Percentiles rank a stretch among this genome's conserved stretches.
These are phyloP conservation scores for Ascosphaera aggregata DNA, from an alignment of 2,329 filamentous ascomycete genomes.

Conservation along the genomic window DNA sequence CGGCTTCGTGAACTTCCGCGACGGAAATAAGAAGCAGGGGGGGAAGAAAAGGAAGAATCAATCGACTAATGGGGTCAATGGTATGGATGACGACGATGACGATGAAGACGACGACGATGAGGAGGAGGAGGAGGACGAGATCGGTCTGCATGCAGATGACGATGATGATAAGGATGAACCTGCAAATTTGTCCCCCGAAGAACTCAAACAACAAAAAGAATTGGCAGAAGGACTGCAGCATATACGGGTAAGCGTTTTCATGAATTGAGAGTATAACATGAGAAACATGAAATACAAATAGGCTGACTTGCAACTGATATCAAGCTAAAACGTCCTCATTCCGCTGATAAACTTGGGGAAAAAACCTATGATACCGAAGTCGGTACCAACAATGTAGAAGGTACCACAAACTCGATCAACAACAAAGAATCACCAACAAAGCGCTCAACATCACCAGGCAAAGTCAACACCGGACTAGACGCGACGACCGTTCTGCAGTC, in stretches of 20 bases:
- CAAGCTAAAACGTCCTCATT: slow-evolving; percentile 43
- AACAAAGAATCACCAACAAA: not conserved
- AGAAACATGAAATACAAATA: not conserved
- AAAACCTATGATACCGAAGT: not conserved
- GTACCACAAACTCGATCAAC: not conserved
- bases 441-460: not conserved
- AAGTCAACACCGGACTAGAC: not conserved
- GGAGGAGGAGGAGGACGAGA: slow-evolving; percentile 49
- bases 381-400: not conserved
- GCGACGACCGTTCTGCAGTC: not conserved
- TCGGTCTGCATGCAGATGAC: slow-evolving; percentile 41
- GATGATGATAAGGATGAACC: slow-evolving; percentile 26
- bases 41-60: slow-evolving; percentile 37
- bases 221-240: slow-evolving; percentile 40
- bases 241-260: slow-evolving; percentile 31
- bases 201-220: slow-evolving; percentile 35
- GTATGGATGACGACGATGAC: slow-evolving; percentile 54
- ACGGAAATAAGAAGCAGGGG: slow-evolving; percentile 34
- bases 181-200: slow-evolving; percentile 32
- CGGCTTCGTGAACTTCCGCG: slow-evolving; percentile 73
- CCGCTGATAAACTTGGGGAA: slow-evolving; percentile 21
- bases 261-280: not conserved
- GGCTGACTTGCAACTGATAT: slow-evolving; percentile 1
- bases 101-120: slow-evolving; percentile 45
- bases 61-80: slow-evolving; percentile 41